Base-by-base conservation (phyloP, 202 grass and related monocot genomes). In the Cymbopogon flexuosus region DNA sequence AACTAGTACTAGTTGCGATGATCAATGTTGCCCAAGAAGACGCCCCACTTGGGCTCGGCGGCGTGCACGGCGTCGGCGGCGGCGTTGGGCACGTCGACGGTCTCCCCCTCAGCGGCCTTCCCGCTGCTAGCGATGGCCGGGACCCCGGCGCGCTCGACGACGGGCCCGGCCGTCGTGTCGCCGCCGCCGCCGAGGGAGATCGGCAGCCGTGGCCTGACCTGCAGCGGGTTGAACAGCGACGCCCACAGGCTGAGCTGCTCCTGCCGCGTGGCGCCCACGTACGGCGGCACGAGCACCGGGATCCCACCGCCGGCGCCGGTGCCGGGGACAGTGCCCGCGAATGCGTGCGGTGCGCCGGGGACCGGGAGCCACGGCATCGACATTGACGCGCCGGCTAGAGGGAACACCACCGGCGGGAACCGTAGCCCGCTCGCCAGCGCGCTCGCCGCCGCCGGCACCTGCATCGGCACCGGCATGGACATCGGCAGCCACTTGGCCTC, bases 161-260 rank as follows among this genome's bases (percentile, higher is more conserved):
- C 45, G 12, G 13, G n/a, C 4, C 46, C 49, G 10, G 15, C 21
- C 13, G 34, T 24, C 14, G 47, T 39, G 40, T 69, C 52, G 46
- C 31, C 31, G 31, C 31, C 27, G 60, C 58, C 78, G 15, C 57
- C 59, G 78, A 62, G 41, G 40, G 36, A 5, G 42, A 2, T 10
- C 1, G 87, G 88, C 10, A 74, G 68, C 68, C 81, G 60, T 31
- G 86, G 80, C 81, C 68, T 54, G 57, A 85, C 66, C 34, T 63
- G 79, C 49, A 86, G 51, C 74, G 83, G 88, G 79, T 89, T 89
- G 83, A 89, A 86, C 61, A 89, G 87, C 40, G 78, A 82, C 31
- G 79, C 79, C 87, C 87, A 89, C 33, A 89, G 49, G 83, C 68
- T 89, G 34, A 89, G 42, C 68, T 86, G 83, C 52, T 89, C 88